Evolutionary conservation across 2,329 filamentous ascomycete species (phyloP), one percentile per base, ranked within the genome.

Genomic region (Cladosporium sp.): DNA sequence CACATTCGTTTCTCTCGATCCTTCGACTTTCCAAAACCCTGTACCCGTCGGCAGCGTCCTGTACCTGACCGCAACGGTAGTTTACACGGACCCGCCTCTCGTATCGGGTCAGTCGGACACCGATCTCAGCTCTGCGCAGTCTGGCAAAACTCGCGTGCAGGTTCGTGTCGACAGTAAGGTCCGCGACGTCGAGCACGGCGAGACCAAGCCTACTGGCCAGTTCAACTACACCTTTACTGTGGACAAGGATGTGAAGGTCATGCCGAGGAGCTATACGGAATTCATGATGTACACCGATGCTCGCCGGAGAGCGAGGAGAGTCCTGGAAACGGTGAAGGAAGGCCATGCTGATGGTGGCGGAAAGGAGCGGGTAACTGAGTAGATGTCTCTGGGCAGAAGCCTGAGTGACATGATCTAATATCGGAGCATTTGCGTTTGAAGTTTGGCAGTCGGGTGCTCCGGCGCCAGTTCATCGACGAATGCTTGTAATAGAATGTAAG

Each of bases 141-240:
- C 50, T 18, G 57, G 61, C 32, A 59, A 54, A 32, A 84, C 81
- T 16, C 77, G 83, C 42, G 78, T 89, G 9, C 85, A 88, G 62
- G 80, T 89, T 9, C 79, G 85, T 7, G 83, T 89, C 11, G 83
- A 87, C 64, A 83, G 82, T 33, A 86, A 86, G 64, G 85, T 89
- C 11, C 74, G 84, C 16, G 81, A 88, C 62, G 82, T 89, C 31
- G 84, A 87, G 68, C 84, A 87, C 61, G 83, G 82, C 5, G 77
- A 77, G 45, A 80, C 81, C 19, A 84, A 81, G 62, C 79, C 83
- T 2, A 88, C 85, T 0, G 86, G 86, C 4, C 83, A 86, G 61
- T 89, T 89, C 72, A 86, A 87, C 61, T 89, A 89, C 64, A 88
- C 85, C 0, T 87, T 87, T 64, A 74, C 78, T 50, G 82, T 87